These are phyloP conservation scores for Leucogyrophana mollusca DNA, from an alignment of 768 basidiomycete genomes.

Conservation along the genomic window DNA sequence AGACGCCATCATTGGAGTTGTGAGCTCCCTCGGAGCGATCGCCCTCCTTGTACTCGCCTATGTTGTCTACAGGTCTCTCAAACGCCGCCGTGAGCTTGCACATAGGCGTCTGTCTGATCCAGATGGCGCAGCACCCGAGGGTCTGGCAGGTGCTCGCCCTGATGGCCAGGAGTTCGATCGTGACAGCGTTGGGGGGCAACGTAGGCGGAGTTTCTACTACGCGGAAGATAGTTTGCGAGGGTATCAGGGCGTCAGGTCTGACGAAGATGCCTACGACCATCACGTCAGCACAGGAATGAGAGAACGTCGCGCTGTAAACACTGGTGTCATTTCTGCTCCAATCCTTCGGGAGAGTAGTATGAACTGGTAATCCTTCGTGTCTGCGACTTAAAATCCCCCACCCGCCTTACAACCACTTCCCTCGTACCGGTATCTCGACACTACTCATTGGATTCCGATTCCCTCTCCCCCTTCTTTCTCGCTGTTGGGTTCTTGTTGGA, in stretches of 20 bases:
- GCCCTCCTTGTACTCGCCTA: slow-evolving; percentile 70
- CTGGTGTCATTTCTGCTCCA: slow-evolving; percentile 72
- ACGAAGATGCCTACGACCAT: slow-evolving; percentile 37
- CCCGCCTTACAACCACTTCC: not conserved
- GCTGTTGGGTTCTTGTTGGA: slow-evolving; percentile 18
- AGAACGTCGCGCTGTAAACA: slow-evolving; percentile 57
- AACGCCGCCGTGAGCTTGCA: slow-evolving; percentile 63
- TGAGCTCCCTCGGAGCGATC: slow-evolving; percentile 77
- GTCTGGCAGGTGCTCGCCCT: slow-evolving; percentile 46
- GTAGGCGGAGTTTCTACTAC: slow-evolving; percentile 81
- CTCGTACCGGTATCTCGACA: slow-evolving; percentile 1
- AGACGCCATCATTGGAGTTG: slow-evolving; percentile 91
- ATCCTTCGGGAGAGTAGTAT: slow-evolving; percentile 79
- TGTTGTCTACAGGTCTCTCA: slow-evolving; percentile 68
- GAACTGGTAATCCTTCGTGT: slow-evolving; percentile 61
- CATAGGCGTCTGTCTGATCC: slow-evolving; percentile 73
- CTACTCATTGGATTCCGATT: not conserved
- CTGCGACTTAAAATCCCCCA: not conserved
- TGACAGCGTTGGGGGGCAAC: slow-evolving; percentile 69
- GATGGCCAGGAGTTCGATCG: slow-evolving; percentile 76
- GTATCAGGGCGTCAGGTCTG: slow-evolving; percentile 39
- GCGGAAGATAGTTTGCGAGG: slow-evolving; percentile 81
- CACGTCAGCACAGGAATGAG: slow-evolving; percentile 36
- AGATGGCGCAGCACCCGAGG: slow-evolving; percentile 21
- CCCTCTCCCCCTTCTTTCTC: slow-evolving; percentile 5